Conservation (phyloP, 1,284 basidiomycete species). For the Marasmius fiardii region DNA sequence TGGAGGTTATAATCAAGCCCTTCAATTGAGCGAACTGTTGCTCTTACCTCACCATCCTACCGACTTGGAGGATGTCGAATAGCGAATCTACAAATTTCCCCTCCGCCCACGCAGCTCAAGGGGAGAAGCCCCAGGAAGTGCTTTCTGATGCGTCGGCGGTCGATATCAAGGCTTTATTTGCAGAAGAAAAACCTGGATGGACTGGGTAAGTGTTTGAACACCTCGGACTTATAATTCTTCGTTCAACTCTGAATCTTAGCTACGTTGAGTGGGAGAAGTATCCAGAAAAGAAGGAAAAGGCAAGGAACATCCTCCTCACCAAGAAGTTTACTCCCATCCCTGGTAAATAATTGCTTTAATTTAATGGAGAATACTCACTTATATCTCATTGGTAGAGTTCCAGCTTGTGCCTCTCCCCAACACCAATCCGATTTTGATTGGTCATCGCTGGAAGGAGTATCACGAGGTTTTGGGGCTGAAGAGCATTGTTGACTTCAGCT, state of each 20-base stretch:
- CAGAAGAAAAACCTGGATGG: constrained; percentile 33
- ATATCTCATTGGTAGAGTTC: constrained; percentile 32
- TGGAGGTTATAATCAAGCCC: too few relatives aligned
- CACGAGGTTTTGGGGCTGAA: constrained; percentile 47
- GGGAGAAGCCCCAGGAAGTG: too few relatives aligned
- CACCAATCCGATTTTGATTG: constrained; percentile 50
- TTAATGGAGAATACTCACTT: neutral
- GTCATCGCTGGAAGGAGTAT: constrained; percentile 54
- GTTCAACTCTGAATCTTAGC: constrained; percentile 14
- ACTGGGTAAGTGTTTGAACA: constrained; percentile 22
- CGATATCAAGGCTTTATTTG: constrained; percentile 23
- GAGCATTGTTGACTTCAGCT: constrained; percentile 46
- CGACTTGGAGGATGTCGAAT: too few relatives aligned
- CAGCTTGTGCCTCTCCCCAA: constrained; percentile 47
- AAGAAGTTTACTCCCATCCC: constrained; percentile 41
- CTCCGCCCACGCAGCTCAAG: too few relatives aligned
- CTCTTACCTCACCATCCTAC: too few relatives aligned
- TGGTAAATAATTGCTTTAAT: constrained; percentile 23
- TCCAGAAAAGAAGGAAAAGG: constrained; percentile 40
- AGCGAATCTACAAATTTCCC: too few relatives aligned
- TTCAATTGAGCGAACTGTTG: too few relatives aligned
- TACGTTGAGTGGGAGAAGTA: constrained; percentile 49
- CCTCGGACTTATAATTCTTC: neutral
- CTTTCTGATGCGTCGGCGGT: neutral
- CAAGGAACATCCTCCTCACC: constrained; percentile 35